Evolutionary conservation across 148 eudicot genomes (phyloP), one percentile per base, ranked within the genome.

Genomic region (Polygonum aviculare): DNA sequence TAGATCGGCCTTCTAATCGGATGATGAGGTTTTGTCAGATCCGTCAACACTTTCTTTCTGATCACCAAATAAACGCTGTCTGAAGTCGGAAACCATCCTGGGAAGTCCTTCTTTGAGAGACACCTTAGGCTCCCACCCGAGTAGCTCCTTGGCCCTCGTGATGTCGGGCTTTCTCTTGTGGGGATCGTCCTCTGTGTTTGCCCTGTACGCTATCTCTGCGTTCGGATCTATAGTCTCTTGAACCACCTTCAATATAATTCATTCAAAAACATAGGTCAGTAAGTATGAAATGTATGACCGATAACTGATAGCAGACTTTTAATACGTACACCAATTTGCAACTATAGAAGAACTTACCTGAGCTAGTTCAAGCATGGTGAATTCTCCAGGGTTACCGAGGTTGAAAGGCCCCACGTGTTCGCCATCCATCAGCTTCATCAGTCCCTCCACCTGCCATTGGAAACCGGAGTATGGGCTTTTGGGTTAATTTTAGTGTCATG

Each of bases 141-240:
- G 87, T 39, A 85, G 83, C 35, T 94, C 97, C 82, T 92, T 94
- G 10, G 98, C 98, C 89, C 69, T 88, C 2, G 89, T 70, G 76
- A 94, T 94, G 79, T 94, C 97, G 0, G 98, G 98, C 75, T 94
- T 94, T 78, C 98, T 90, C 93, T 90, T 94, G 91, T 94, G 98
- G 1, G 98, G 98, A 78, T 94, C 98, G 70, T 94, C 98, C 79
- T 92, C 98, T 1, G 98, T 94, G 92, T 94, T 94, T 2, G 92
- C 88, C 85, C 83, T 88, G 78, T 85, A 92, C 57, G 86, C 97
- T 11, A 94, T 94, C 86, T 85, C 89, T 16, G 98, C 98, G 69
- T 92, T 87, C 14, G 94, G 93, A 84, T 94, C 98, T 16, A 94
- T 94, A 22, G 98, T 94, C 80, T 94, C 97, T 78, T 90, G 97